A percentile compares a stretch with the other conserved stretches of the same genome.
phyloP scores from a whole-genome alignment of 345 rosid genomes.

The Brassica nigra region DNA sequence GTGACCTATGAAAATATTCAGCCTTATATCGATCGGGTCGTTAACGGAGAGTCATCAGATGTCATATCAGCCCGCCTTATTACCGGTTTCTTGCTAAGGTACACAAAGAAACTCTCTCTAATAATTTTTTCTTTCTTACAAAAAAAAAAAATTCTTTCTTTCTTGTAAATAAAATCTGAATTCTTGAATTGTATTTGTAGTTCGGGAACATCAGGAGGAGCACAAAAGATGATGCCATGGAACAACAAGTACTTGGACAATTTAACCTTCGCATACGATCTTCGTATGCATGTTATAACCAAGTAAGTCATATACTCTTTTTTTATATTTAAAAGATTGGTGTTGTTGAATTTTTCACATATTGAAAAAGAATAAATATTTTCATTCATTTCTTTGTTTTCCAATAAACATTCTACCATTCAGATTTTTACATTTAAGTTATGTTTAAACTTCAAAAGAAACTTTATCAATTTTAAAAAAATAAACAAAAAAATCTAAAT shows the following conservation, averaged over 20 bases:
- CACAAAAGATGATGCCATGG: slow-evolving; percentile 92
- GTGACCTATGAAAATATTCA: slow-evolving; percentile 79
- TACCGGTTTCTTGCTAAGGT: slow-evolving; percentile 89
- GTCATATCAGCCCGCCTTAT: slow-evolving; percentile 75
- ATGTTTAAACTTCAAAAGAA: no score
- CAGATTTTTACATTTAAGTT: no score
- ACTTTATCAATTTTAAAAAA: neutral
- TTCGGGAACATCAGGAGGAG: slow-evolving; percentile 95
- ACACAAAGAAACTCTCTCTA: slow-evolving; percentile 1
- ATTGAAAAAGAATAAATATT: neutral
- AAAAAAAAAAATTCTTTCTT: neutral
- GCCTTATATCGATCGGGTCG: slow-evolving; percentile 68
- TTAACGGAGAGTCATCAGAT: slow-evolving; percentile 63
- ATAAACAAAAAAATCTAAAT: neutral
- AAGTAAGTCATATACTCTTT: slow-evolving; percentile 48
- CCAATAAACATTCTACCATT: no score
- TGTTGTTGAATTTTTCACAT: neutral
- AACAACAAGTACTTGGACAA: slow-evolving; percentile 79
- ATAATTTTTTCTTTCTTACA: neutral
- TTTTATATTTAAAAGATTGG: neutral
- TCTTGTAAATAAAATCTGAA: neutral
- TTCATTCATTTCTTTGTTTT: no score
- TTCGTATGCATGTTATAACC: slow-evolving; percentile 74
- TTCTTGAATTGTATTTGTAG: slow-evolving; percentile 45
- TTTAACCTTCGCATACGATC: slow-evolving; percentile 77